A percentile compares a stretch with the other conserved stretches of the same genome.
These are phyloP conservation scores for Areca catechu DNA, from an alignment of 176 grass and related monocot species.

Conservation along the genomic window DNA sequence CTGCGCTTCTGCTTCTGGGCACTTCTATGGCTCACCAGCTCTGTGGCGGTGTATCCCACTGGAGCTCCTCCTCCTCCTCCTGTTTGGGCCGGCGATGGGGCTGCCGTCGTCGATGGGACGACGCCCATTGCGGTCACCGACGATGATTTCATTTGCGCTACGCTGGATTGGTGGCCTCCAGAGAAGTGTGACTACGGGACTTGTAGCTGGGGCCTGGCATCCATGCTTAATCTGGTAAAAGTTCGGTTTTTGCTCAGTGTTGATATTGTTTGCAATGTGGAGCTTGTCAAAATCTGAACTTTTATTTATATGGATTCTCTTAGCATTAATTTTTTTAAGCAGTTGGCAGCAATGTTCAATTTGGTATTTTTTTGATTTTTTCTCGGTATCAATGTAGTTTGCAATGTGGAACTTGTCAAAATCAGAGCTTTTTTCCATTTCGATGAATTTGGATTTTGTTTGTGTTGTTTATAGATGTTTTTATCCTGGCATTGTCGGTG, in stretches of 20 bases:
- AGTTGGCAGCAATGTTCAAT: not conserved
- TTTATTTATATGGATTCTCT: too few relatives aligned
- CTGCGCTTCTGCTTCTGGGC: slow-evolving; percentile 33
- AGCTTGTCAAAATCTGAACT: too few relatives aligned
- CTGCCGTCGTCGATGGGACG: slow-evolving; percentile 37
- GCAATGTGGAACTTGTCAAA: too few relatives aligned
- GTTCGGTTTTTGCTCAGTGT: not conserved
- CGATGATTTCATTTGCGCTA: slow-evolving; percentile 81
- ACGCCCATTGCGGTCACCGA: slow-evolving; percentile 51
- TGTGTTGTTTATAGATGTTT: too few relatives aligned
- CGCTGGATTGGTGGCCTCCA: slow-evolving; percentile 96
- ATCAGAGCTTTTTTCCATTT: too few relatives aligned
- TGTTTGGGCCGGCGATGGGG: slow-evolving; percentile 1
- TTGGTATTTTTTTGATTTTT: not conserved
- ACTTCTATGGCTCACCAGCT: slow-evolving; percentile 22
- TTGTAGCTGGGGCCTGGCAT: slow-evolving; percentile 71
- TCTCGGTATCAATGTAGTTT: not conserved
- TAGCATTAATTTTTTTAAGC: too few relatives aligned
- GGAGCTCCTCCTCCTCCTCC: not conserved
- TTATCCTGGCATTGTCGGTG: too few relatives aligned
- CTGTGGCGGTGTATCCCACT: slow-evolving; percentile 14
- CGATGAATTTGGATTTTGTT: too few relatives aligned
- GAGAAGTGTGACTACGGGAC: slow-evolving; percentile 97
- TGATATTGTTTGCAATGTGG: too few relatives aligned
- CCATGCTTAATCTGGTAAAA: slow-evolving; percentile 73